A percentile compares a stretch with the other conserved stretches of the same genome.
Conservation (phyloP, 169 alveolate species). For the Eimeria sp. region DNA sequence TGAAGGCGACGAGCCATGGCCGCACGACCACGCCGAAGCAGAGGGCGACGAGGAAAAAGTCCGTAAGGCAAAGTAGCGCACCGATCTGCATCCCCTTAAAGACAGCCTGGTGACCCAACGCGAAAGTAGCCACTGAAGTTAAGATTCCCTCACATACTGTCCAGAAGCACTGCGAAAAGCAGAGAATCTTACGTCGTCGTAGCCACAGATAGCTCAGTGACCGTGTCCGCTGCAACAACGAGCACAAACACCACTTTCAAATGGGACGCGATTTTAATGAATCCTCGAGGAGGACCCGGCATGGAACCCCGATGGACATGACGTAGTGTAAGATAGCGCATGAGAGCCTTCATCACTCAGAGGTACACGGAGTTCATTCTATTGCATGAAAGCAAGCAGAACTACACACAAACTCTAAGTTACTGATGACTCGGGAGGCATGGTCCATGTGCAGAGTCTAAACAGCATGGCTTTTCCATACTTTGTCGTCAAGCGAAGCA, state of each 20-base stretch:
- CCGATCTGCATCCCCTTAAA: slow-evolving; percentile 23
- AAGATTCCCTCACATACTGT: slow-evolving; percentile 25
- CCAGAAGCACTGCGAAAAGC: slow-evolving; percentile 34
- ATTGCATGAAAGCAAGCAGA: neutral
- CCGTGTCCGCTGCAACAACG: slow-evolving; percentile 42
- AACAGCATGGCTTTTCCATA: neutral
- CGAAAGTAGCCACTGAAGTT: slow-evolving; percentile 19
- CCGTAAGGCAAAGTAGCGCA: slow-evolving; percentile 38
- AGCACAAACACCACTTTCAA: neutral
- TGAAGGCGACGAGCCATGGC: slow-evolving; percentile 64
- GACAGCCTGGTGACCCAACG: slow-evolving; percentile 10
- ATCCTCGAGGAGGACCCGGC: no score
- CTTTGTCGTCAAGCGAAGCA: slow-evolving; percentile 48
- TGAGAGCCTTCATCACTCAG: neutral
- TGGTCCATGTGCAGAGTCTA: neutral
- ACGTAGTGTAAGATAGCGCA: neutral
- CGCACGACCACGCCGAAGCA: slow-evolving; percentile 53
- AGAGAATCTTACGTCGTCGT: slow-evolving; percentile 62
- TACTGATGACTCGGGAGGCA: neutral
- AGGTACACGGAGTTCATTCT: neutral
- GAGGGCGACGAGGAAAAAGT: slow-evolving; percentile 42
- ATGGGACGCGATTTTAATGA: neutral
- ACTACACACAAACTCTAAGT: neutral
- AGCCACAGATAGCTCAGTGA: slow-evolving; percentile 50
- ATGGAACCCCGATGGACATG: no score